A percentile compares a stretch with the other conserved stretches of the same genome.
Evolutionary conservation across 305 asterid genomes (phyloP).

Genomic region (Ilex paraguariensis): DNA sequence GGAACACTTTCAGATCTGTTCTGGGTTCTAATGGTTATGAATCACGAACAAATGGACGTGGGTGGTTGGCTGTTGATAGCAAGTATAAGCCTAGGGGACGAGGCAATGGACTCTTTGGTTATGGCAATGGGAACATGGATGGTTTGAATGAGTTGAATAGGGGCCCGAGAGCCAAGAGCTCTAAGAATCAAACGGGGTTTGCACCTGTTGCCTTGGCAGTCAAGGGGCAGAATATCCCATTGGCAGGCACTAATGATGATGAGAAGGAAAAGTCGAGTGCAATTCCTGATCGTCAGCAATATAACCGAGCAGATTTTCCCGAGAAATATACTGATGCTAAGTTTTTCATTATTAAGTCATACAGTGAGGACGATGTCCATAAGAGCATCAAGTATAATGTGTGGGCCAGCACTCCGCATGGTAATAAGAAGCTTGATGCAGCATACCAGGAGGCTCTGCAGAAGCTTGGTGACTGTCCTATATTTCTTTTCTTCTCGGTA

Average conservation of each 20-base stretch:
- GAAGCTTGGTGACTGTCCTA: slow-evolving; percentile 26
- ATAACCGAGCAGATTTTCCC: slow-evolving; percentile 31
- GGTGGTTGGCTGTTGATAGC: slow-evolving; percentile 30
- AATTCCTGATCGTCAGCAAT: slow-evolving; percentile 29
- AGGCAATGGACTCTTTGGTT: slow-evolving; percentile 14
- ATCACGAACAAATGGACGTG: slow-evolving; percentile 20
- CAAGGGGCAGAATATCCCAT: slow-evolving; percentile 29
- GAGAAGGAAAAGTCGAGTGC: slow-evolving; percentile 22
- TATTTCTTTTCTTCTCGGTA: slow-evolving; percentile 37
- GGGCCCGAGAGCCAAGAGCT: slow-evolving; percentile 36
- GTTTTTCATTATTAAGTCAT: slow-evolving; percentile 39
- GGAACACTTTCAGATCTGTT: slow-evolving; percentile 48
- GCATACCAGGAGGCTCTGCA: slow-evolving; percentile 33
- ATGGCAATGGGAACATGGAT: slow-evolving; percentile 22
- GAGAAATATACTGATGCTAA: slow-evolving; percentile 27
- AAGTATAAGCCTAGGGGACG: slow-evolving; percentile 29
- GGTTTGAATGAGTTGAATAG: slow-evolving; percentile 38
- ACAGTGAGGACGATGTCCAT: slow-evolving; percentile 46
- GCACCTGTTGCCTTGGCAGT: slow-evolving; percentile 26
- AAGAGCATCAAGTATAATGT: slow-evolving; percentile 37
- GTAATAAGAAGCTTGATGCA: slow-evolving; percentile 42
- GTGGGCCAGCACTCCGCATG: slow-evolving; percentile 43
- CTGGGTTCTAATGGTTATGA: slow-evolving; percentile 21
- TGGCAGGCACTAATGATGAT: slow-evolving; percentile 15
- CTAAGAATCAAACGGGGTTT: slow-evolving; percentile 26